Conservation (phyloP, 805 yeast genomes). For the Cyberlindnera maritima region DNA sequence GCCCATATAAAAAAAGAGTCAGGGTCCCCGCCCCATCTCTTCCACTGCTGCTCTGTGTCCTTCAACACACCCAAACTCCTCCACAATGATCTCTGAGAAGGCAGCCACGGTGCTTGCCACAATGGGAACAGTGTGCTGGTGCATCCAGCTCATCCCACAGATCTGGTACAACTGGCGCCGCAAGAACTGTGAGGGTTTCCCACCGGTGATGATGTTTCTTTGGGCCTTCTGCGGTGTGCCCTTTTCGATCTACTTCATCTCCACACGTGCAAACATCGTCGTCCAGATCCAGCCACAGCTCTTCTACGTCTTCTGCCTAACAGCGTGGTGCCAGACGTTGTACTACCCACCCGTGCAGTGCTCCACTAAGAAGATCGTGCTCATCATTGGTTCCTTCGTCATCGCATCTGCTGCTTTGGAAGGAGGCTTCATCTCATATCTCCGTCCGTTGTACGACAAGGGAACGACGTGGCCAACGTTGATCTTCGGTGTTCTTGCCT, state of each 20-base stretch:
- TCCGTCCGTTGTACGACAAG: slow-evolving; percentile 52
- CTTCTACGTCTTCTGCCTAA: slow-evolving; percentile 67
- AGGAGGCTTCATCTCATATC: slow-evolving; percentile 67
- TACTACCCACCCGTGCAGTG: slow-evolving; percentile 70
- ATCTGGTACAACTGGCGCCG: slow-evolving; percentile 67
- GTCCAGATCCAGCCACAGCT: slow-evolving; percentile 85
- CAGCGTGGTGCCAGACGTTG: slow-evolving; percentile 67
- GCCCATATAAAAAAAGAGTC: no score
- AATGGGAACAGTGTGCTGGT: slow-evolving; percentile 89
- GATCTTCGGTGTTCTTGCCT: slow-evolving; percentile 78
- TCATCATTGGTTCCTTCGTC: slow-evolving; percentile 37
- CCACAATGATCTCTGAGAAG: slow-evolving; percentile 26
- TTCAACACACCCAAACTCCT: not conserved
- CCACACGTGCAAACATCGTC: slow-evolving; percentile 70
- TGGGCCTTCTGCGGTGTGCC: slow-evolving; percentile 84
- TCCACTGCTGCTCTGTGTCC: no score
- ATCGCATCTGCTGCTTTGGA: slow-evolving; percentile 55
- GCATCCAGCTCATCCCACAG: slow-evolving; percentile 87
- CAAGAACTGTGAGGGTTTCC: slow-evolving; percentile 83
- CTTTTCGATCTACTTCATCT: slow-evolving; percentile 77
- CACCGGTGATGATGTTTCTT: slow-evolving; percentile 81
- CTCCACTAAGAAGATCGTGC: slow-evolving; percentile 36
- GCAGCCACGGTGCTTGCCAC: slow-evolving; percentile 82
- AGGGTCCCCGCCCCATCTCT: no score
- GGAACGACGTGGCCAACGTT: slow-evolving; percentile 74